phyloP scores from a whole-genome alignment of 2,329 filamentous ascomycete species.

The Sporothrix humicola region DNA sequence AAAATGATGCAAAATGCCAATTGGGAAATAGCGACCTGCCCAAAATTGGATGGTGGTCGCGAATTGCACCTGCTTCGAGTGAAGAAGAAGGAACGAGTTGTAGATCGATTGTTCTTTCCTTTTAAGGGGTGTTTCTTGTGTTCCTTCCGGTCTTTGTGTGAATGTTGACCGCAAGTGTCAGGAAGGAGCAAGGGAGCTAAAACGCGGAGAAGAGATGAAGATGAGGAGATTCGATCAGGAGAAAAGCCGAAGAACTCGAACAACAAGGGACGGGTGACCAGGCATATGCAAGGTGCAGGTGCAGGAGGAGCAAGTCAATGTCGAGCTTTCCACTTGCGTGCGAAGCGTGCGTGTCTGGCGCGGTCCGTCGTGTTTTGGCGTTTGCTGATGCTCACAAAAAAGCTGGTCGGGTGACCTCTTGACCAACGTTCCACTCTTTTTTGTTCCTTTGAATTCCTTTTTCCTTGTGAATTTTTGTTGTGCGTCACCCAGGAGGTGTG shows the following conservation, averaged over 20 bases:
- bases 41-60: conserved; percentile 12
- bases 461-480: not conserved
- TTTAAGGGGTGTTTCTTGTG: not conserved
- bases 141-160: not conserved
- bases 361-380: not conserved
- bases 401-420: conserved; percentile 26
- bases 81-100: not conserved
- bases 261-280: conserved; percentile 1
- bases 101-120: conserved; percentile 11
- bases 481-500: conserved; percentile 6
- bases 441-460: not conserved
- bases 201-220: not conserved
- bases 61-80: conserved; percentile 12
- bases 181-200: conserved; percentile 16
- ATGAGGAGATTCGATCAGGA: not conserved
- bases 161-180: not conserved
- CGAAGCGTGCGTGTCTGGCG: not conserved
- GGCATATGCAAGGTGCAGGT: not conserved
- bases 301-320: too few species aligned
- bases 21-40: conserved; percentile 21
- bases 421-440: conserved; percentile 26
- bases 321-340: not conserved
- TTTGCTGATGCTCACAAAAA: conserved; percentile 5
- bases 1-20: not conserved
- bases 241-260: not conserved